Conservation (phyloP, 495 filamentous ascomycete genomes). For the Xylaria sp. region DNA sequence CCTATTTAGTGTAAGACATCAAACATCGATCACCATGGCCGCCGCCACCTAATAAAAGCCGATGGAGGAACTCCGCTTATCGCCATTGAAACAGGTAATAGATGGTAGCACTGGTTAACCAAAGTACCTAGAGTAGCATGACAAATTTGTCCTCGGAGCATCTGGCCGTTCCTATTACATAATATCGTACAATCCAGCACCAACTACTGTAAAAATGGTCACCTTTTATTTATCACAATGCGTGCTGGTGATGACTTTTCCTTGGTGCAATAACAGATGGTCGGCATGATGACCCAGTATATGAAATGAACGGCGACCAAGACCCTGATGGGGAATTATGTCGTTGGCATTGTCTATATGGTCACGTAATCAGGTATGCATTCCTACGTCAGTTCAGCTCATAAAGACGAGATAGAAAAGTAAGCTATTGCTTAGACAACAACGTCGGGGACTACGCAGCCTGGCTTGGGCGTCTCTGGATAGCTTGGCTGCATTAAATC, state of each 20-base stretch:
- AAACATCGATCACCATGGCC: not conserved
- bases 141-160: not conserved
- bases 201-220: not conserved
- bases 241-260: not conserved
- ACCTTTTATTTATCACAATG: no score
- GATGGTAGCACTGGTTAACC: not conserved
- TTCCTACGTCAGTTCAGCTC: not conserved
- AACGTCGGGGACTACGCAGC: not conserved
- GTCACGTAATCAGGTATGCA: not conserved
- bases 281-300: not conserved
- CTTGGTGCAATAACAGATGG: not conserved
- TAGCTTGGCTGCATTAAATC: not conserved
- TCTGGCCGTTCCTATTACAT: not conserved
- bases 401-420: not conserved
- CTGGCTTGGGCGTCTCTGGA: no score
- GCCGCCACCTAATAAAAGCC: not conserved
- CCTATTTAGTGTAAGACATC: not conserved
- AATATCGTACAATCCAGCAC: not conserved
- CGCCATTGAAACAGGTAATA: not conserved
- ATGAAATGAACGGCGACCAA: slow-evolving; percentile 10
- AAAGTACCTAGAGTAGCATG: not conserved
- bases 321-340: not conserved
- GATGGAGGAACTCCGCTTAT: not conserved
- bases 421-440: not conserved
- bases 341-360: not conserved